These are phyloP conservation scores for Sclerotinia borealis DNA, from an alignment of 2,329 filamentous ascomycete species.

Conservation along the genomic window DNA sequence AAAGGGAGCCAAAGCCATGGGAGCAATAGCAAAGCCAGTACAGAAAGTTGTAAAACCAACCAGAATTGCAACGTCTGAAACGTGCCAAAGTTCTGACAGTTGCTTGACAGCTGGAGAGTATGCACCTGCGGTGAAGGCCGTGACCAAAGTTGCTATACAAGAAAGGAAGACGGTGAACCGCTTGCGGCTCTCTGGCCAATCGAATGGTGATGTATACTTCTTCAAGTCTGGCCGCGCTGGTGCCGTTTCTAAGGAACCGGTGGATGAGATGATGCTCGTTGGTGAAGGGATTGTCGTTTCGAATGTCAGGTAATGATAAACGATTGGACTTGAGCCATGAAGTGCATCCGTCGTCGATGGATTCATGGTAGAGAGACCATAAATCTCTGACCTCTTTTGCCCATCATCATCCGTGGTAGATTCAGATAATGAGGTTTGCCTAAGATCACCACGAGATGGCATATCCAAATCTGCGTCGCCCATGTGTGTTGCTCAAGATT, in stretches of 20 bases:
- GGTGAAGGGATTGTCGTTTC: slow-evolving; percentile 27
- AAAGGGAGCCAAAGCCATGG: slow-evolving; percentile 84
- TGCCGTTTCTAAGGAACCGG: slow-evolving; percentile 6
- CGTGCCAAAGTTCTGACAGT: slow-evolving; percentile 59
- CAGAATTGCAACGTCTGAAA: slow-evolving; percentile 60
- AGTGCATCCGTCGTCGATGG: slow-evolving; percentile 7
- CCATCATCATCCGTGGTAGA: slow-evolving; percentile 12
- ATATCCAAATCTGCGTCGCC: slow-evolving; percentile 17
- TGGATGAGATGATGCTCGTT: slow-evolving; percentile 12
- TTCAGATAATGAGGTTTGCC: slow-evolving; percentile 11
- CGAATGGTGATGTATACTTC: slow-evolving; percentile 63
- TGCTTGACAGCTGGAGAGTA: slow-evolving; percentile 65
- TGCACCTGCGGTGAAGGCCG: slow-evolving; percentile 75
- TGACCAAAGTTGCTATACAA: slow-evolving; percentile 68
- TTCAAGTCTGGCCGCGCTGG: slow-evolving; percentile 60
- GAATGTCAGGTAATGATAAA: slow-evolving; percentile 32
- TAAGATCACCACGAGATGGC: slow-evolving; percentile 16
- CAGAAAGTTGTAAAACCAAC: slow-evolving; percentile 79
- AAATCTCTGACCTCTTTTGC: slow-evolving; percentile 1
- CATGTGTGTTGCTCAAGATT: slow-evolving; percentile 12
- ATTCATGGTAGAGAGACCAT: not conserved
- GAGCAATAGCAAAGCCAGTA: slow-evolving; percentile 70
- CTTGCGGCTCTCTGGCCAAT: slow-evolving; percentile 67
- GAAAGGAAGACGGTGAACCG: slow-evolving; percentile 64
- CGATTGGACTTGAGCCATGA: slow-evolving; percentile 19